These are phyloP conservation scores for Scheffersomyces stambukii DNA, from an alignment of 1,139 yeast genomes.

Conservation along the genomic window DNA sequence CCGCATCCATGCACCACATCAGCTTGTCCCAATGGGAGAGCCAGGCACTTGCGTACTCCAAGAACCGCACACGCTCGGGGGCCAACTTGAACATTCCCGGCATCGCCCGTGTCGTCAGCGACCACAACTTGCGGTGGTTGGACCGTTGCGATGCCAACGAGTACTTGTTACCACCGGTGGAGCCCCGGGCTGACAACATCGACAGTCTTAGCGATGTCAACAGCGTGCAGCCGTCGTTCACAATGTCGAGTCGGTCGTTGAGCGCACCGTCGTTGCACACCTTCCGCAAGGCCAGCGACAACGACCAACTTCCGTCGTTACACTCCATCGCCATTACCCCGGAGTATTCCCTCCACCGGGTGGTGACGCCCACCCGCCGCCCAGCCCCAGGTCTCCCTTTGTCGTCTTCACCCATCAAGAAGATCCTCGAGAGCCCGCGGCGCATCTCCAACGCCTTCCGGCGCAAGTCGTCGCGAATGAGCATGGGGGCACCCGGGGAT, in stretches of 20 bases:
- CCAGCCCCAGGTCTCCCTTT: not conserved
- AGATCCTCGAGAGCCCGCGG: constrained; percentile 24
- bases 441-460: constrained; percentile 32
- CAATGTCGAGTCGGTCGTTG: constrained; percentile 25
- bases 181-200: constrained; percentile 18
- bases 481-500: too few species aligned
- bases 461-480: too few species aligned
- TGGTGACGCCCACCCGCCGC: not conserved
- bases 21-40: too few species aligned
- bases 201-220: constrained; percentile 27
- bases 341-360: not conserved
- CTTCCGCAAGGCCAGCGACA: constrained; percentile 15
- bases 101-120: constrained; percentile 11
- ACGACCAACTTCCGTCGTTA: not conserved
- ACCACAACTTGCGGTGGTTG: constrained; percentile 4
- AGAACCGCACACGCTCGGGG: too few species aligned
- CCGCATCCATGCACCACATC: too few species aligned
- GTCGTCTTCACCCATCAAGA: constrained; percentile 29
- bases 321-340: not conserved
- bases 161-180: constrained; percentile 19
- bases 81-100: too few species aligned
- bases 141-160: too few species aligned
- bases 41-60: too few species aligned
- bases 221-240: constrained; percentile 4
- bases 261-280: constrained; percentile 45